Evolutionary conservation across 78 protist species (phyloP).

Genomic region (Chrysochromulina parva): DNA sequence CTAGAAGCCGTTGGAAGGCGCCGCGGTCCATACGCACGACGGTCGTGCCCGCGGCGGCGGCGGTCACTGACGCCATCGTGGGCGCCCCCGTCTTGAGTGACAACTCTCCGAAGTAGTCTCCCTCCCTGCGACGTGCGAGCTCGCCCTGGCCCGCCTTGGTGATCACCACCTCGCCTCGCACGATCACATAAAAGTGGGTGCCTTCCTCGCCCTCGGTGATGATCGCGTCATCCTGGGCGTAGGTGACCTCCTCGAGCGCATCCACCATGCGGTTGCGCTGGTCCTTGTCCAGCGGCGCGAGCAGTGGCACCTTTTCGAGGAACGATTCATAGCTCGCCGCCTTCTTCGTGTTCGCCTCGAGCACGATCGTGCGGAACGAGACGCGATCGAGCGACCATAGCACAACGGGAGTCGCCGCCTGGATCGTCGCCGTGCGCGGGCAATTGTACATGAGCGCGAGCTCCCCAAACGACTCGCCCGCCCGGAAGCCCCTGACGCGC

Average conservation of each 20-base stretch:
- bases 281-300: background rate
- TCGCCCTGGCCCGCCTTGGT: background rate
- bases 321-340: conserved; percentile 31
- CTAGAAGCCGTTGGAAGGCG: conserved; percentile 19
- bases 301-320: conserved; percentile 10
- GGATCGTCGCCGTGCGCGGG: conserved; percentile 71
- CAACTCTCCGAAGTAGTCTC: conserved; percentile 23
- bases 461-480: conserved; percentile 64
- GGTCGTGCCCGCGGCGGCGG: background rate
- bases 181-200: conserved; percentile 44
- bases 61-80: conserved; percentile 2
- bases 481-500: background rate
- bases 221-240: background rate
- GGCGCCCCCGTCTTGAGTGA: background rate
- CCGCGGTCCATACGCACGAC: conserved; percentile 11
- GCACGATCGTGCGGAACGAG: conserved; percentile 19
- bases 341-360: conserved; percentile 16
- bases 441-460: conserved; percentile 73
- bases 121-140: background rate
- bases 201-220: conserved; percentile 51
- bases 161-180: background rate
- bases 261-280: conserved; percentile 44
- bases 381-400: conserved; percentile 47
- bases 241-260: conserved; percentile 8
- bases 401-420: background rate